phyloP scores from a whole-genome alignment of 2,329 filamentous ascomycete genomes.

The Didymosphaeria variabile region DNA sequence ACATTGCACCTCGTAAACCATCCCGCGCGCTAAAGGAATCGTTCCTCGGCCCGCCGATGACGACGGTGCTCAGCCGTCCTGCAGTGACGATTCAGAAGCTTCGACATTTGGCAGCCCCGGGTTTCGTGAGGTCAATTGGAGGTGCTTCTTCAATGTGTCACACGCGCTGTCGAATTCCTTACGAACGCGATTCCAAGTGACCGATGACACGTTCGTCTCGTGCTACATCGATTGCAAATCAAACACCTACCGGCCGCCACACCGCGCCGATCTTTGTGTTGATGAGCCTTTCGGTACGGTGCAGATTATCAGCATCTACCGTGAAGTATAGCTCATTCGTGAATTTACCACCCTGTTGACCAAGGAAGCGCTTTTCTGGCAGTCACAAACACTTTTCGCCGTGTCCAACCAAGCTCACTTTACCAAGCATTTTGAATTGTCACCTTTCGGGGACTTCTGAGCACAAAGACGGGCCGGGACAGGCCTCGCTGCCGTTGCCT shows the following conservation, averaged over 20 bases:
- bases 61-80: conserved; percentile 1
- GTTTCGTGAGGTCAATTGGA: background rate
- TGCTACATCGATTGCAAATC: background rate
- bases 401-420: conserved; percentile 4
- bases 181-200: conserved; percentile 6
- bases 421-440: background rate
- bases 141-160: background rate
- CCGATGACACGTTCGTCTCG: background rate
- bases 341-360: too few species aligned
- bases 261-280: background rate
- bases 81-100: background rate
- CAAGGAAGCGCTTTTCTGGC: too few species aligned
- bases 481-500: conserved; percentile 5
- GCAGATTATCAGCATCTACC: background rate
- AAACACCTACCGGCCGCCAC: background rate
- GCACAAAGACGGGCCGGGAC: background rate
- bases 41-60: conserved; percentile 6
- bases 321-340: too few species aligned
- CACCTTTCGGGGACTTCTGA: background rate
- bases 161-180: background rate
- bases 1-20: background rate
- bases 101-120: background rate
- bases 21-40: conserved; percentile 8
- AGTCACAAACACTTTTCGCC: background rate
- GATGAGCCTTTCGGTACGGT: background rate